A percentile compares a stretch with the other conserved stretches of the same genome.
Evolutionary conservation across 345 rosid species (phyloP).

Genomic region (Populus simonii): DNA sequence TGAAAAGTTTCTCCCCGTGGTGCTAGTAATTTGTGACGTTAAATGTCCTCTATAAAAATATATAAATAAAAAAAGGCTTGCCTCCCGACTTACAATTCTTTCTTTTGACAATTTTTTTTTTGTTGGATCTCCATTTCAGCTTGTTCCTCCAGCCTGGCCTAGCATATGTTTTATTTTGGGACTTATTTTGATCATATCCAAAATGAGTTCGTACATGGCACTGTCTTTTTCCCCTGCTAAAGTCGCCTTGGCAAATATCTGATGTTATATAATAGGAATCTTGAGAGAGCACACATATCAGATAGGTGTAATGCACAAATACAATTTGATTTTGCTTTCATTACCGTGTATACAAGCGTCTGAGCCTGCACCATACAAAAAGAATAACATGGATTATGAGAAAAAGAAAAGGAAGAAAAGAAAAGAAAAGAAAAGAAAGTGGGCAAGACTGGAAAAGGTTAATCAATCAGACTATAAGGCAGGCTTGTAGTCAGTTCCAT

Average conservation of each 20-base stretch:
- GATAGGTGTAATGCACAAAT: conserved; percentile 6
- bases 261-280: neutral
- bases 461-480: conserved; percentile 18
- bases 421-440: neutral
- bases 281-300: neutral
- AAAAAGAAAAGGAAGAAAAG: conserved; percentile 4
- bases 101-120: too few relatives aligned
- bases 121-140: too few relatives aligned
- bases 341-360: conserved; percentile 21
- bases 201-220: too few relatives aligned
- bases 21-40: too few relatives aligned
- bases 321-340: conserved; percentile 20
- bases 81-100: too few relatives aligned
- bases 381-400: conserved; percentile 19
- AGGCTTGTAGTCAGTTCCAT: conserved; percentile 17
- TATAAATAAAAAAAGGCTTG: too few relatives aligned
- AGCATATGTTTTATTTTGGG: too few relatives aligned
- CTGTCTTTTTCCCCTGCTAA: neutral
- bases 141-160: too few relatives aligned
- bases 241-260: neutral
- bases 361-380: conserved; percentile 24
- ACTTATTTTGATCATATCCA: too few relatives aligned
- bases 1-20: too few relatives aligned
- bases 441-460: neutral
- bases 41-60: too few relatives aligned